Evolutionary conservation across 2,329 filamentous ascomycete species (phyloP), one percentile per base, ranked within the genome.

Genomic region (Aspergillus sp.): DNA sequence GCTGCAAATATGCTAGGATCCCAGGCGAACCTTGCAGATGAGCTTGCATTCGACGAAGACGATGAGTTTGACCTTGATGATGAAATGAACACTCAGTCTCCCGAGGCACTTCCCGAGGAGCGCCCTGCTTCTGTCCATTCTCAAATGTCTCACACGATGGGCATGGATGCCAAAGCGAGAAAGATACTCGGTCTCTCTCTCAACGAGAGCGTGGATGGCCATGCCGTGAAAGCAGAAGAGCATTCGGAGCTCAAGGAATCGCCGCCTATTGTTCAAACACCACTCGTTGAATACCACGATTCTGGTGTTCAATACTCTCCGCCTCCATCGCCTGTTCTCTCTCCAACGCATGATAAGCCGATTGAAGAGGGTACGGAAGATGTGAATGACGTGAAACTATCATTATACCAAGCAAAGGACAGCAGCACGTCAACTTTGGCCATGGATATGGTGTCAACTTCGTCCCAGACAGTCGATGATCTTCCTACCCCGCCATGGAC

Each of bases 11-110:
- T 76, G 9, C 77, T 81, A 57, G 83, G 81, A 9, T 75, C 78
- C 18, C 88, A 87, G 68, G 68, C 78, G 58, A 96, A 89, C 61
- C 81, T 99, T 41, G 95, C 95, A 0, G 93, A 98, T 66, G 95
- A 99, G 76, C 82, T 99, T 54, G 88, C 90, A 60, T 89, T 96
- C 60, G 90, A 93, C 56, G 89, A 90, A 59, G 90, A 93, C 55
- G 90, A 93, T 32, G 80, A 80, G 45, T 64, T 79, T 52, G 78
- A 78, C 38, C 83, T 89, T 61, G 88, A 89, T 36, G 87, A 93
- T 61, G 83, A 88, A 44, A 89, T 91, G 49, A 87, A 87, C 2
- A 84, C 86, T 38, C 83, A 68, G 5, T 78, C 76, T 9, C 74
- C 74, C 8, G 72, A 73, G 52, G 73, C 74, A 4, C 68, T 79